Percentiles rank a stretch among this genome's conserved stretches.
Conservation (phyloP, 345 rosid species). For the Murraya paniculata region DNA sequence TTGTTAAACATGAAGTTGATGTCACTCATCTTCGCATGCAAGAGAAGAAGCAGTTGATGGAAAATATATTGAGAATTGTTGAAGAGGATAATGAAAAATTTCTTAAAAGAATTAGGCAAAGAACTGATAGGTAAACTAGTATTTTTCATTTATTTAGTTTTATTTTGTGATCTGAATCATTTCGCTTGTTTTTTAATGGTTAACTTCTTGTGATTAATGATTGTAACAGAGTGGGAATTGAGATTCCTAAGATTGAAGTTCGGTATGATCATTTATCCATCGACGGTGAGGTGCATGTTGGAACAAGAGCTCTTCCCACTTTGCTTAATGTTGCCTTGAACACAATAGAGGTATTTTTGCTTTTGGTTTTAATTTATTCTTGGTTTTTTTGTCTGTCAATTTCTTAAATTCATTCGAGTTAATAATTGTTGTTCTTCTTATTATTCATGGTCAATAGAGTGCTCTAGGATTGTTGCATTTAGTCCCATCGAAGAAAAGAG, state of each 20-base stretch:
- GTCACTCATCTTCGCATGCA: conserved; percentile 47
- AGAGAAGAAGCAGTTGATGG: conserved; percentile 72
- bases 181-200: neutral
- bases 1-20: conserved; percentile 56
- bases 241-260: conserved; percentile 80
- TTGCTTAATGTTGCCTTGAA: conserved; percentile 62
- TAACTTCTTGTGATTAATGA: neutral
- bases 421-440: neutral
- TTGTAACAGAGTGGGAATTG: conserved; percentile 71
- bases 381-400: neutral
- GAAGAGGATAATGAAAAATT: conserved; percentile 87
- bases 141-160: neutral
- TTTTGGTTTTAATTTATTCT: neutral
- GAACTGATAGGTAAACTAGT: conserved; percentile 56
- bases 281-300: conserved; percentile 70
- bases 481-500: conserved; percentile 68
- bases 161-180: neutral
- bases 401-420: neutral
- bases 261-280: conserved; percentile 61
- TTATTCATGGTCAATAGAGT: conserved; percentile 32
- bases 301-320: conserved; percentile 92
- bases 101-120: conserved; percentile 53
- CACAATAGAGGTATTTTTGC: conserved; percentile 50
- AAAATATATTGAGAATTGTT: conserved; percentile 52
- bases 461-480: conserved; percentile 55